These are phyloP conservation scores for Teunomyces stri DNA, from an alignment of 805 yeast species.

Conservation along the genomic window DNA sequence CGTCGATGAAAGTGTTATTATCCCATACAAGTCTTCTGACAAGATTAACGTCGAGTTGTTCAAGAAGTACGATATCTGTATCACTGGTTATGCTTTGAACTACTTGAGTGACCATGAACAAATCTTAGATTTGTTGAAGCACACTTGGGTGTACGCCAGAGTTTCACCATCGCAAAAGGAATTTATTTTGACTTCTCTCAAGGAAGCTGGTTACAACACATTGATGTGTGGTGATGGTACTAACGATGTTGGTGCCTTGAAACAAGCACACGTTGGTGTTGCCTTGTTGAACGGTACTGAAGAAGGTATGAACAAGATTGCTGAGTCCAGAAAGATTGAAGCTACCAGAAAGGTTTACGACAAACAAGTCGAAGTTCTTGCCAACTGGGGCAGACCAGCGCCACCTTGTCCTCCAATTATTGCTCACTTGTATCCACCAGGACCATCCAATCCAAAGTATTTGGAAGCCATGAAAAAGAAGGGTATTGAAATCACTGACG, in stretches of 20 bases:
- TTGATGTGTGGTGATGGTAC: constrained; percentile 99
- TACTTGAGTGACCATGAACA: constrained; percentile 66
- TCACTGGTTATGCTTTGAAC: constrained; percentile 87
- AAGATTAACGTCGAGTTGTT: constrained; percentile 57
- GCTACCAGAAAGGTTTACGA: constrained; percentile 65
- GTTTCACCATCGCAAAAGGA: constrained; percentile 97
- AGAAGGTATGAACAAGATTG: constrained; percentile 85
- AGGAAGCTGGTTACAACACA: constrained; percentile 86
- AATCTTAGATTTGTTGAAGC: constrained; percentile 69
- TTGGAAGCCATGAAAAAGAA: constrained; percentile 79
- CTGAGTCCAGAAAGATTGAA: constrained; percentile 72
- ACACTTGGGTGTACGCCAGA: constrained; percentile 96
- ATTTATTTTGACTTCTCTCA: constrained; percentile 77
- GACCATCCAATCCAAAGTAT: constrained; percentile 85
- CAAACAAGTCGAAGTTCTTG: constrained; percentile 78
- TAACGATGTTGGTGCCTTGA: constrained; percentile 98
- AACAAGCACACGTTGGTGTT: constrained; percentile 97
- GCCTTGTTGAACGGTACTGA: constrained; percentile 97
- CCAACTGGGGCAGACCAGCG: constrained; percentile 77
- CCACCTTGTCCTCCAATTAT: constrained; percentile 83
- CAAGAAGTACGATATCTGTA: constrained; percentile 75
- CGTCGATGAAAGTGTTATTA: constrained; percentile 69
- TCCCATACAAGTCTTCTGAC: constrained; percentile 63
- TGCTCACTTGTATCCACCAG: constrained; percentile 97
- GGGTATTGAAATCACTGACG: constrained; percentile 78